phyloP scores from a whole-genome alignment of 2,329 filamentous ascomycete genomes.

The Trichoderma guizhouense region DNA sequence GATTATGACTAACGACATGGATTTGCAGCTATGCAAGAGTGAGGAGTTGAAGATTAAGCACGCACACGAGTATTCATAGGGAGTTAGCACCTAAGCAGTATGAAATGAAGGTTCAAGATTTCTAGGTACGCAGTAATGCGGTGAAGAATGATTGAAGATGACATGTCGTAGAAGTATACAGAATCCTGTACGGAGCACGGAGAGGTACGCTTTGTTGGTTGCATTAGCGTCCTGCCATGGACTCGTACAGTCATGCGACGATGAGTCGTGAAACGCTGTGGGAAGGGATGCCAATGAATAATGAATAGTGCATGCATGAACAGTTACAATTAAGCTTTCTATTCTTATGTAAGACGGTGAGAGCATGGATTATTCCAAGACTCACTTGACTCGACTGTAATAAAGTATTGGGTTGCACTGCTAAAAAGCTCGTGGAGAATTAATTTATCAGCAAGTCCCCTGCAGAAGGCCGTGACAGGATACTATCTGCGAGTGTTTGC shows the following conservation, averaged over 20 bases:
- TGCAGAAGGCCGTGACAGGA: not conserved
- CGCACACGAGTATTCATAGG: not conserved
- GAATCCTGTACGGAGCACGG: no score
- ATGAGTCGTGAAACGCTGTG: not conserved
- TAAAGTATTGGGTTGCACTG: not conserved
- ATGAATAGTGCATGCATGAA: not conserved
- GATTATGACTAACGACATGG: not conserved
- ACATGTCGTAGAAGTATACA: not conserved
- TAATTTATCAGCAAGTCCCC: not conserved
- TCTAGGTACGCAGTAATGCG: not conserved
- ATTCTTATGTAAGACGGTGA: not conserved
- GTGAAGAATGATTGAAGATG: not conserved
- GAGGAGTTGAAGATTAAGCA: not conserved
- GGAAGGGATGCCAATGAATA: not conserved
- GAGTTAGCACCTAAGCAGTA: constrained; percentile 2
- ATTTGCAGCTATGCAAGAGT: not conserved
- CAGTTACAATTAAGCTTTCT: not conserved
- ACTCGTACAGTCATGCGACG: not conserved
- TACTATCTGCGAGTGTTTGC: not conserved
- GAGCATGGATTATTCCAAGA: not conserved
- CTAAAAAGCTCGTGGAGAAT: not conserved
- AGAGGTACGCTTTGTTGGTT: no score
- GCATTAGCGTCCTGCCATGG: no score
- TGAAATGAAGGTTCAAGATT: not conserved
- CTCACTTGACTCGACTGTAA: not conserved